A percentile compares a stretch with the other conserved stretches of the same genome.
These are phyloP conservation scores for Trypanosoma boissoni DNA, from an alignment of 208 protist genomes.

Conservation along the genomic window DNA sequence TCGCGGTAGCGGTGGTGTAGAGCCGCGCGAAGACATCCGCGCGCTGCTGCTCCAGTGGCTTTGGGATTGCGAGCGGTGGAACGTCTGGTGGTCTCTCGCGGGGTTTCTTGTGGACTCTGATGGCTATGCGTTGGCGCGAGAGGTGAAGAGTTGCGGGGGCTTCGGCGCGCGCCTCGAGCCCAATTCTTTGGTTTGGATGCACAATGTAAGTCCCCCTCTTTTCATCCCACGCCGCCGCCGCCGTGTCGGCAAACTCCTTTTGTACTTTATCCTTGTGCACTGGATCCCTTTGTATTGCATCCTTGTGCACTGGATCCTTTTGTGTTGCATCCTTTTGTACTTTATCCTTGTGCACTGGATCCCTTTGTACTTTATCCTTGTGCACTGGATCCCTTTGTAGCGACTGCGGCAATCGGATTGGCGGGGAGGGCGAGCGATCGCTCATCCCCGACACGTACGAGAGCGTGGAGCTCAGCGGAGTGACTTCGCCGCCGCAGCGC, in stretches of 20 bases:
- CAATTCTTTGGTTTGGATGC: slow-evolving; percentile 20
- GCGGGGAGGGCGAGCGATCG: slow-evolving; percentile 1
- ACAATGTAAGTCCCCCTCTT: slow-evolving; percentile 22
- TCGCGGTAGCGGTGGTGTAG: not conserved
- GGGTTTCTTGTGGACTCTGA: not conserved
- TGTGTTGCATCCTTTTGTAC: not conserved
- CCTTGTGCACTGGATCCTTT: not conserved
- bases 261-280: not conserved
- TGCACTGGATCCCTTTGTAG: not conserved
- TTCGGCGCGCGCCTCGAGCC: slow-evolving; percentile 8
- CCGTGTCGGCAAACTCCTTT: not conserved
- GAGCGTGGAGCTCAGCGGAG: not conserved
- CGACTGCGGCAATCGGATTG: slow-evolving; percentile 10
- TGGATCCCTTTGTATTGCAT: not conserved
- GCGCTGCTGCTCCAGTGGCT: not conserved
- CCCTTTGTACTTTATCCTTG: not conserved
- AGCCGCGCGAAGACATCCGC: not conserved
- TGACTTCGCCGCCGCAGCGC: slow-evolving; percentile 3
- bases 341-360: not conserved
- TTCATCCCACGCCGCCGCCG: slow-evolving; percentile 14
- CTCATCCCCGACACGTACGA: not conserved
- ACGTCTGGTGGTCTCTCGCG: not conserved
- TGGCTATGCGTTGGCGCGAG: not conserved
- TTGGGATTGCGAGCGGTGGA: not conserved
- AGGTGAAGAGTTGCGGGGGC: not conserved